Conservation (phyloP, 768 basidiomycete genomes). For the Fomitopsis serialis region DNA sequence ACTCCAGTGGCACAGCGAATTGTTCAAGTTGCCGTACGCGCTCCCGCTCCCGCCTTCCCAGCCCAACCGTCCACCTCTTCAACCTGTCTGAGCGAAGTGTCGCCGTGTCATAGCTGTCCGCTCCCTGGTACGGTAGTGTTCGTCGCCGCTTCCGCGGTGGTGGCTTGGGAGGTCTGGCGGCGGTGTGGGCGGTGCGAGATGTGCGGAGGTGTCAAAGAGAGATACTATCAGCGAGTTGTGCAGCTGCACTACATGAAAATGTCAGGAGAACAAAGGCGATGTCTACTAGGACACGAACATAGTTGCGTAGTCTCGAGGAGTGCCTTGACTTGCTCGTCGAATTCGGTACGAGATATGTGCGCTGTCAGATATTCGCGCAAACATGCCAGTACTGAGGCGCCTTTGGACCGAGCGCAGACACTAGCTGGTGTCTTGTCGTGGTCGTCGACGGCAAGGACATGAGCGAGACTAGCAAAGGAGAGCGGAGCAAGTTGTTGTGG, state of each 20-base stretch:
- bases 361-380: slow-evolving; percentile 68
- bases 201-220: slow-evolving; percentile 72
- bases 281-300: background rate
- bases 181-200: slow-evolving; percentile 61
- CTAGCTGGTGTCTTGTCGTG: slow-evolving; percentile 65
- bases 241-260: slow-evolving; percentile 49
- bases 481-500: no score
- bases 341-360: slow-evolving; percentile 65
- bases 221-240: slow-evolving; percentile 85
- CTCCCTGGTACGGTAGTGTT: slow-evolving; percentile 66
- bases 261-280: background rate
- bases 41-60: slow-evolving; percentile 73
- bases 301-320: slow-evolving; percentile 30
- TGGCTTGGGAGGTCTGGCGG: slow-evolving; percentile 59
- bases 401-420: slow-evolving; percentile 53
- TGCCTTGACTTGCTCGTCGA: slow-evolving; percentile 64
- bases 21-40: slow-evolving; percentile 50
- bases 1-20: slow-evolving; percentile 35
- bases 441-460: slow-evolving; percentile 79
- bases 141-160: slow-evolving; percentile 67
- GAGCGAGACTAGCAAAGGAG: background rate
- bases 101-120: slow-evolving; percentile 44
- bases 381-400: slow-evolving; percentile 56
- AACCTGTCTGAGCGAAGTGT: slow-evolving; percentile 58
- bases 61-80: slow-evolving; percentile 68